Evolutionary conservation across 495 filamentous ascomycete genomes (phyloP).

Genomic region (Xylaria curta): DNA sequence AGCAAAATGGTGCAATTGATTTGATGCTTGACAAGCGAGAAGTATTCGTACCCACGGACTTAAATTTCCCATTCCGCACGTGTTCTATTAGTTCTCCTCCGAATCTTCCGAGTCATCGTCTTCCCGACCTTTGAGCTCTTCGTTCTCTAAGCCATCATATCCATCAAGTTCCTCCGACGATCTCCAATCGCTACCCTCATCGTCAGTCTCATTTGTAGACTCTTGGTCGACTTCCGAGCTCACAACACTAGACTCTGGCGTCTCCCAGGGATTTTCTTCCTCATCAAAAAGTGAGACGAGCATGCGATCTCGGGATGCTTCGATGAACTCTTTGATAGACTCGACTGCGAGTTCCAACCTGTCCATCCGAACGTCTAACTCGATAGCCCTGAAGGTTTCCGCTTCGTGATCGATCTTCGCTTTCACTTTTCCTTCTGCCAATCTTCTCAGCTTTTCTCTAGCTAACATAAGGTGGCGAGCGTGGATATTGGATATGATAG

Average conservation of each 20-base stretch:
- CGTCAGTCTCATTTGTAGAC: too few relatives aligned
- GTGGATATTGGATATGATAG: not conserved
- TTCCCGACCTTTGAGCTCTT: not conserved
- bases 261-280: not conserved
- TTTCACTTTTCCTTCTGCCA: conserved; percentile 1
- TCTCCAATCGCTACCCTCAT: not conserved
- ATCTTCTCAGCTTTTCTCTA: not conserved
- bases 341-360: conserved; percentile 15
- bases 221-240: not conserved
- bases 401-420: conserved; percentile 12
- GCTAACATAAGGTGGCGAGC: not conserved
- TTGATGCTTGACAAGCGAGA: not conserved
- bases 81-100: not conserved
- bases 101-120: conserved; percentile 1
- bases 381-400: conserved; percentile 19
- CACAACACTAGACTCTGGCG: not conserved
- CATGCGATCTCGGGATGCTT: conserved; percentile 5
- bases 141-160: not conserved
- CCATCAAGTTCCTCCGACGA: not conserved
- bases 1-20: not conserved
- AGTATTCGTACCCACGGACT: not conserved
- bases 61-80: not conserved
- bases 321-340: conserved; percentile 11
- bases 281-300: conserved; percentile 4
- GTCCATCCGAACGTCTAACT: not conserved